Base-by-base conservation (phyloP, 2,329 filamentous ascomycete genomes). In the Calonectria naviculata region DNA sequence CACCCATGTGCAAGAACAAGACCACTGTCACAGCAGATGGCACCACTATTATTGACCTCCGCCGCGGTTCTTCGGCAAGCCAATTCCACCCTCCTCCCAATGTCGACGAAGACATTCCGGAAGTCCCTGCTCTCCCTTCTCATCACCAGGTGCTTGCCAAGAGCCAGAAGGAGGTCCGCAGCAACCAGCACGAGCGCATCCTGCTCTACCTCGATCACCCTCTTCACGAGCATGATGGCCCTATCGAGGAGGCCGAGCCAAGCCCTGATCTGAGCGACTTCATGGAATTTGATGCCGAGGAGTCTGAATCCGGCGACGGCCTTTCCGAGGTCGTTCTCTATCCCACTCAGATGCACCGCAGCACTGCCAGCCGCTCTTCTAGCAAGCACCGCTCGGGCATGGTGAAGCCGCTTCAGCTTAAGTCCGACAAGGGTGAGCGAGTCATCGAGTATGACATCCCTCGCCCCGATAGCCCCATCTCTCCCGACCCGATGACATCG, bases 381-480 rank as follows among this genome's bases (percentile, higher is more conserved):
- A 71, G 42, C 65, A 74, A 74, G 67, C 71, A 67, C 17, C 73
- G 52, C 56, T 29, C 65, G 24, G 63, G 61, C 2, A 31, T 64
- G n/a, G 46, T 41, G 5, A 75, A 71, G 72, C 68, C 70, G 52
- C 62, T 65, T 3, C 61, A 56, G 21, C 65, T 65, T 19, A 49
- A 31, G 29, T 68, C 66, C 41, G 26, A 58, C 21, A 36, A 10
- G 13, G 65, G 64, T n/a, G 65, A 76, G 26, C 68, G 34, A 34
- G 24, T 38, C 21, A 56, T 65, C n/a, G 79, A 76, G 21, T 71
- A 75, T 10, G 77, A 78, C n/a, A 63, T 85, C 7, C 83, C 84
- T 7, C 80, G 84, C 26, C 84, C 85, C 3, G 85, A 87, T 62
- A 84, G 83, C 68, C 83, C 82, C 34, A 81, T 84, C 62, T 84